A percentile compares a stretch with the other conserved stretches of the same genome.
phyloP scores from a whole-genome alignment of 345 rosid species.

The Rubroshorea leprosula region DNA sequence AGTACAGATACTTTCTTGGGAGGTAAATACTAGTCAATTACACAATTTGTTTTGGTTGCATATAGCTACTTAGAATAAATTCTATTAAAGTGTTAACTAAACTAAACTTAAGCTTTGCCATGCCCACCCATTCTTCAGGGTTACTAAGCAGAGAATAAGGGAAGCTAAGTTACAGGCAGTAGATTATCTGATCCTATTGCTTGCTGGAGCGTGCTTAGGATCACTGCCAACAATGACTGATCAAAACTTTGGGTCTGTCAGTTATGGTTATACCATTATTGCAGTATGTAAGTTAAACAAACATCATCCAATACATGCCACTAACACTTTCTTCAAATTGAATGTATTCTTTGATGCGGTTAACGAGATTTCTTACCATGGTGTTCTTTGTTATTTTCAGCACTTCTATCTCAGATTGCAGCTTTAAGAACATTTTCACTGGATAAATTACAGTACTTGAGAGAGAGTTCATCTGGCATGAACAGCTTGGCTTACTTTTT shows the following conservation, averaged over 20 bases:
- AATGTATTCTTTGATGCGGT: too few species aligned
- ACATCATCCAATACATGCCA: neutral
- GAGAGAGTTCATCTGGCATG: slow-evolving; percentile 93
- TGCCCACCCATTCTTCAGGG: too few species aligned
- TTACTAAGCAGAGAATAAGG: neutral
- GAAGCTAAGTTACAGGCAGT: neutral
- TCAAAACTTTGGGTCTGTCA: slow-evolving; percentile 64
- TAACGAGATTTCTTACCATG: too few species aligned
- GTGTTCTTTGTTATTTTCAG: slow-evolving; percentile 34
- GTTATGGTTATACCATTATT: slow-evolving; percentile 76
- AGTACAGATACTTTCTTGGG: slow-evolving; percentile 73
- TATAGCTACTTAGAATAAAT: too few species aligned
- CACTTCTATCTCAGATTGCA: slow-evolving; percentile 85
- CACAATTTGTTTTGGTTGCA: neutral
- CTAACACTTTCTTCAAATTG: slow-evolving; percentile 5
- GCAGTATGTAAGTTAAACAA: slow-evolving; percentile 72
- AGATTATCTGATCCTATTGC: neutral
- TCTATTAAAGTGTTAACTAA: too few species aligned
- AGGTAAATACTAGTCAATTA: slow-evolving; percentile 38
- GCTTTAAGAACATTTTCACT: slow-evolving; percentile 86
- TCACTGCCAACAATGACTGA: slow-evolving; percentile 53
- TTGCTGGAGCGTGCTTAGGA: slow-evolving; percentile 54
- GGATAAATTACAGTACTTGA: slow-evolving; percentile 88
- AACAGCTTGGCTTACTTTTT: slow-evolving; percentile 89
- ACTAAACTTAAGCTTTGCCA: too few species aligned